Base-by-base conservation (phyloP, 1,139 yeast species). In the Diutina pseudorugosa region DNA sequence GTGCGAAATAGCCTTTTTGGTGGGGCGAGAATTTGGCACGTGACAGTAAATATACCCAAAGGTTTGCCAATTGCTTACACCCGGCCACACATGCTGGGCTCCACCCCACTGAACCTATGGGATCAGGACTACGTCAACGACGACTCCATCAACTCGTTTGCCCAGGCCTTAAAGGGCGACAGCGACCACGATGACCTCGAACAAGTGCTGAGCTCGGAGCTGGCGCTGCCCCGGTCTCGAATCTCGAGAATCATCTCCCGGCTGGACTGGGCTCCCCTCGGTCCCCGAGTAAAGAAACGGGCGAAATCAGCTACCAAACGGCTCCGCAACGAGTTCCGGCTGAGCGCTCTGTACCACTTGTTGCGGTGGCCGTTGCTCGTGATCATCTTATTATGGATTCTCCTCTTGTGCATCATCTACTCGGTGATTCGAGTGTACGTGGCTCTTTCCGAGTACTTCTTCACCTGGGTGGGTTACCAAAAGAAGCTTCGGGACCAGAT, bases 211-310 rank as follows among this genome's bases (percentile, higher is more conserved):
- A 30, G 36, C 36, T n/a, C 14, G n/a, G 30, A 54, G 51, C 56
- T 55, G 18, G 43, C 30, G 51, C 18, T 18, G 55, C 7, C 42
- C 56, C 9, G 54, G 53, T 14, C 41, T 18, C 19, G 23, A 52
- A 23, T 54, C 54, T 54, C 56, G 20, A 25, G 40, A 16, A 82
- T 84, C 51, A 64, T 78, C 0, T 82, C 89, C 2, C 75, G 77
- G 58, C 79, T 77, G 57, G 90, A 84, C 62, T 83, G 90, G 91
- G 77, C 77, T 19, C 90, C 90, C 0, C 68, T 82, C 2, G 19
- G 69, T 73, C 47, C 65, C 57, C 40, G 52, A 47, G 21, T 30
- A 44, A 20, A 16, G 33, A 33, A 21, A 45, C 27, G 40, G 44
- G 21, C 25, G 41, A 44, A 40, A 33, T 36, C 54, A 21, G 47